These are phyloP conservation scores for Pneumocystis canis DNA, from an alignment of 1,139 yeast species.

Conservation along the genomic window DNA sequence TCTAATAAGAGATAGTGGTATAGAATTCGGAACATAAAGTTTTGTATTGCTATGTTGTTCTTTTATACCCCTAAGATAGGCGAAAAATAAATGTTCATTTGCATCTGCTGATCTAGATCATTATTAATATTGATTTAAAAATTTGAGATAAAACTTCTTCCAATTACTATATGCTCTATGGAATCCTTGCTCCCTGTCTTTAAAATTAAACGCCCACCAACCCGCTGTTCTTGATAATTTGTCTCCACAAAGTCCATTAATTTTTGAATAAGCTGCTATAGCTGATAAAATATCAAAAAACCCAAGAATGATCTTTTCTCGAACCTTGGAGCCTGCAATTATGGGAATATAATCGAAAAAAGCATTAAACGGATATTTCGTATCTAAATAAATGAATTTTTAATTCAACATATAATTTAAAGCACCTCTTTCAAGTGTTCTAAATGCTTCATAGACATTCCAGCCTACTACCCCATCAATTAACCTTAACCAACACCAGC, in stretches of 20 bases:
- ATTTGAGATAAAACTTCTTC: background rate
- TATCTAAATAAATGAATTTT: slow-evolving; percentile 3
- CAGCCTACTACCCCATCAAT: slow-evolving; percentile 72
- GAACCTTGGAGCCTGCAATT: slow-evolving; percentile 4
- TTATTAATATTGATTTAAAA: background rate
- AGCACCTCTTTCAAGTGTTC: slow-evolving; percentile 42
- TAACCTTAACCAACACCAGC: slow-evolving; percentile 53
- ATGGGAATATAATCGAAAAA: slow-evolving; percentile 10
- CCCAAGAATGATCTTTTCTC: slow-evolving; percentile 54
- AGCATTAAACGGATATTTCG: slow-evolving; percentile 9
- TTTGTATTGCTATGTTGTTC: slow-evolving; percentile 35
- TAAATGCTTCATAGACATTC: slow-evolving; percentile 64
- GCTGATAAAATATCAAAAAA: slow-evolving; percentile 68
- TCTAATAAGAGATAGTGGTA: background rate
- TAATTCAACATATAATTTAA: background rate
- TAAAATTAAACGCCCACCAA: slow-evolving; percentile 63
- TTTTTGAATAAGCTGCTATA: slow-evolving; percentile 68
- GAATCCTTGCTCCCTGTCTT: background rate
- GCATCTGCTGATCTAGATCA: slow-evolving; percentile 63
- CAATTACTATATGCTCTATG: background rate
- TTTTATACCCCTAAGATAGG: slow-evolving; percentile 68
- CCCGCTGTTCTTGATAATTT: slow-evolving; percentile 73
- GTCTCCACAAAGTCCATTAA: slow-evolving; percentile 64
- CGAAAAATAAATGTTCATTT: slow-evolving; percentile 59
- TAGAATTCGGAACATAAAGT: background rate